phyloP scores from a whole-genome alignment of 306 rosid genomes.

The Cicer pinnatifidum region DNA sequence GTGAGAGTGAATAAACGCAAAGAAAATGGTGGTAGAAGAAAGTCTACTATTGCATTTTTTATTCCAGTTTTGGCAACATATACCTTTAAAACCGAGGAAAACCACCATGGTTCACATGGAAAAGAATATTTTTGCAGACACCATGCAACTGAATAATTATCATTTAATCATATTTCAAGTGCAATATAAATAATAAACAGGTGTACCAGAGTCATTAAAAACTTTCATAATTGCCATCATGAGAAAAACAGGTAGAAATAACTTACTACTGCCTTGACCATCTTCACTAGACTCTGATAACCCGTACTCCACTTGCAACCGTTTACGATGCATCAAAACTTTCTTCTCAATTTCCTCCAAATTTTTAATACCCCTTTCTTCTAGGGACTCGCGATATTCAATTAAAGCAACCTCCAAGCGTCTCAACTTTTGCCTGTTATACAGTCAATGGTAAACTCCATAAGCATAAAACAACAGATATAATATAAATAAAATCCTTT shows the following conservation, averaged over 20 bases:
- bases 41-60: constrained; percentile 1
- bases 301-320: constrained; percentile 79
- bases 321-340: constrained; percentile 64
- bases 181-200: constrained; percentile 27
- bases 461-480: constrained; percentile 39
- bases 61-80: not conserved
- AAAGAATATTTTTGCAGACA: not conserved
- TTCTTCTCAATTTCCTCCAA: constrained; percentile 81
- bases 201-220: not conserved
- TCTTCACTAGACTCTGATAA: constrained; percentile 73
- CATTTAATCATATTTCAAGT: not conserved
- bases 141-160: constrained; percentile 16
- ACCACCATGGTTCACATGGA: not conserved
- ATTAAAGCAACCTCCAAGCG: constrained; percentile 92
- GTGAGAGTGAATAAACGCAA: constrained; percentile 10
- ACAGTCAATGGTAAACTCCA: constrained; percentile 34
- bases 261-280: constrained; percentile 79
- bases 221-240: not conserved
- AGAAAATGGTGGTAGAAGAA: not conserved
- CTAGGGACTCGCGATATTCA: constrained; percentile 94
- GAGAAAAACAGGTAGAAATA: constrained; percentile 8
- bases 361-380: constrained; percentile 82
- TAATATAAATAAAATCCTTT: constrained; percentile 9
- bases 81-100: constrained; percentile 20
- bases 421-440: constrained; percentile 89